Evolutionary conservation across 164 flowering plant species (phyloP), one percentile per base, ranked within the genome.

Genomic region (Malania oleifera): DNA sequence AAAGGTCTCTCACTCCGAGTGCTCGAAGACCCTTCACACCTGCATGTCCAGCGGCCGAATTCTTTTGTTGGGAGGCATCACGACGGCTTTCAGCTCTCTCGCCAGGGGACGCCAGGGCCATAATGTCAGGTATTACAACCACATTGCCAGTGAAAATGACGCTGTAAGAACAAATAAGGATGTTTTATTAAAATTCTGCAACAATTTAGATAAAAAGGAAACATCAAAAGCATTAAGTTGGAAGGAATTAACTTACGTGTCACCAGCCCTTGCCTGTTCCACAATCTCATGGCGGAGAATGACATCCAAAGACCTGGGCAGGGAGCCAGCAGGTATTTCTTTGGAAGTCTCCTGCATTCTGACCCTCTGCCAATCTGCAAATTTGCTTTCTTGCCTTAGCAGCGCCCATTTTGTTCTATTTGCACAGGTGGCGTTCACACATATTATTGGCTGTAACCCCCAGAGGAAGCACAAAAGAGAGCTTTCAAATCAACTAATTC

Each of bases 311-410:
- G 99, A 91, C 66, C 99, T 77, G 2, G 97, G 97, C 50, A 95
- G 86, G 41, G 99, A 95, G 13, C 99, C 99, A 0, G 99, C 84
- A 0, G 97, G 97, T 64, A 95, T 91, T 77, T 95, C 99, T 72
- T 89, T 84, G 5, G 99, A 85, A 28, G 89, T 83, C 70, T 95
- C 99, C 75, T 95, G 99, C 99, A 91, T 84, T 56, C 97, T 73
- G 6, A 91, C 97, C 75, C 96, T 88, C 74, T 95, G 99, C 99
- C 99, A 95, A 63, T 95, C 99, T 2, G 96, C 75, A 65, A 95
- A 95, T 70, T 85, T 89, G 73, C 99, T 95, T 46, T 95, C 97
- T 74, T 91, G 96, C 40, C 93, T 67, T 63, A 91, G 81, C 66
- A 95, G 65, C 25, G 83, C 96, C 96, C 96, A 95, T 15, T 44